Conservation (phyloP, 306 rosid species). For the Fagus sylvatica region DNA sequence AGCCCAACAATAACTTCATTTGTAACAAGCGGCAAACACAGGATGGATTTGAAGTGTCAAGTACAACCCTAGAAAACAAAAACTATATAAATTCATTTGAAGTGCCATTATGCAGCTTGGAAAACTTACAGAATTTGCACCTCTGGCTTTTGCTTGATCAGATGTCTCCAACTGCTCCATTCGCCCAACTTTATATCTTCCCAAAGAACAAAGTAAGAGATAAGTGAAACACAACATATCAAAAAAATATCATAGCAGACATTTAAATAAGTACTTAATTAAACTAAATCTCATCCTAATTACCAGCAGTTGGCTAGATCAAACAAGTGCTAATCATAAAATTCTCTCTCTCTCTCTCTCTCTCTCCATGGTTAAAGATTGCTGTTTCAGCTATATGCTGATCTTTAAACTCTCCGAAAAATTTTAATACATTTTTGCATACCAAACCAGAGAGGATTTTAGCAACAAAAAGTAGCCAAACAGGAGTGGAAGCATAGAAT, state of each 20-base stretch:
- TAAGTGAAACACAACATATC: slow-evolving; percentile 12
- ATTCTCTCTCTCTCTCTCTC: not conserved
- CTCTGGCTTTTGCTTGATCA: slow-evolving; percentile 76
- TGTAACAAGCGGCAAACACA: not conserved
- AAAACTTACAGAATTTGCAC: slow-evolving; percentile 79
- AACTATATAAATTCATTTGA: slow-evolving; percentile 12
- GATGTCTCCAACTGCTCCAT: slow-evolving; percentile 94
- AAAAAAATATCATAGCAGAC: slow-evolving; percentile 6
- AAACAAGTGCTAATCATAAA: not conserved
- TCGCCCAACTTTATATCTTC: slow-evolving; percentile 93
- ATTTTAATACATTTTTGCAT: not conserved
- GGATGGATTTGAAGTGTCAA: not conserved
- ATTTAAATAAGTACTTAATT: slow-evolving; percentile 15
- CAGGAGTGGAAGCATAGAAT: not conserved
- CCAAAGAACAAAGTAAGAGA: slow-evolving; percentile 29
- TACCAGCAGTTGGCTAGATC: not conserved
- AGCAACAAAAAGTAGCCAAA: not conserved
- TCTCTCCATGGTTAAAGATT: not conserved
- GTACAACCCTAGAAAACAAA: slow-evolving; percentile 7
- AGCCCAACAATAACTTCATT: not conserved
- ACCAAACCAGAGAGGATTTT: not conserved
- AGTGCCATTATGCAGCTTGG: slow-evolving; percentile 11
- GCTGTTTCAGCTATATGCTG: not conserved
- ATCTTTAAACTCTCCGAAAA: not conserved
- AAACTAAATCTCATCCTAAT: not conserved